Base-by-base conservation (phyloP, 768 basidiomycete genomes). In the Mycena amicta region DNA sequence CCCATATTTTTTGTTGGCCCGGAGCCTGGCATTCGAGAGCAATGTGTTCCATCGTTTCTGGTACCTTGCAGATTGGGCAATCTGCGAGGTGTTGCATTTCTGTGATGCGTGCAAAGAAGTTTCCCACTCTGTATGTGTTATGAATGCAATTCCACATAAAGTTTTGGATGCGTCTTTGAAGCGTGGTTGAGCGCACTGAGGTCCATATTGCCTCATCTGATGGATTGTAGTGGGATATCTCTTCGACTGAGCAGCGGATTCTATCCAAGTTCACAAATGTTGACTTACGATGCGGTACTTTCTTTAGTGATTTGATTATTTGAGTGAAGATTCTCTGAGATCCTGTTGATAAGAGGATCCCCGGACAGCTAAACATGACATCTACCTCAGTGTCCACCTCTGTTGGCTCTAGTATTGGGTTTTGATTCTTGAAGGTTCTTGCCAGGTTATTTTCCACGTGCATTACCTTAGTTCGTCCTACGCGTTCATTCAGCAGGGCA, bases 301-400 rank as follows among this genome's bases (percentile, higher is more conserved):
- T 4, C 5, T 4, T 25, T 29, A 45, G 26, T 13, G 11, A 20
- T 0, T 33, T 46, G 20, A 55, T 55, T 12, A 46, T 25, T 27
- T 46, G 27, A 4, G 40, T 55, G 27, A 55, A 55, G 4, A 31
- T 26, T 18, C 53, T 25, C 22, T 55, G 53, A n/a, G 53, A 46
- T n/a, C 53, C 53, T 11, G 18, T 6, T 3, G 28, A 20, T 13
- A 46, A 20, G 13, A 25, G 53, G 20, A 55, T 33, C 3, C 41
- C 53, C 1, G 53, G 43, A 22, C 26, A 22, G 4, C 16, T 23
- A 18, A 46, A 46, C 16, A 31, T 55, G 4, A 46, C 8, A 23
- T 55, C 53, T 22, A 55, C 26, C 8, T 55, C 28, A 16, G 23
- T 55, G 11, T 55, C 53, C 13, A 31, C 45, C 43, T 55, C 53